Evolutionary conservation across 805 yeast genomes (phyloP), one percentile per base, ranked within the genome.

Genomic region (Suhomyces tanzawaensis): DNA sequence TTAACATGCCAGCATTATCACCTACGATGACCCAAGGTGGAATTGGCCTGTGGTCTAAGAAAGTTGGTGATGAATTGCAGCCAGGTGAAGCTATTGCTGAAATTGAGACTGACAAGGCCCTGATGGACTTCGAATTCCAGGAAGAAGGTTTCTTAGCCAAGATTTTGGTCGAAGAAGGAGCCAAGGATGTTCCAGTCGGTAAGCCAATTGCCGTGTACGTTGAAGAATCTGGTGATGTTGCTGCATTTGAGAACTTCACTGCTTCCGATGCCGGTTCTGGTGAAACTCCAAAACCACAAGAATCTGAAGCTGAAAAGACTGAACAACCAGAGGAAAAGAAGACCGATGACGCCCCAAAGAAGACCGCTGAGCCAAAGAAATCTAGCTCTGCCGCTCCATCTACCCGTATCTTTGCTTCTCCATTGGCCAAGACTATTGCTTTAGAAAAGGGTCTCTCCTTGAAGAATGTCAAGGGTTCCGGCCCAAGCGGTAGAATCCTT

Each of bases 11-110:
- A 34, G 99, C 99, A 7, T 73, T 93, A 55, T 91, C 98, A n/a
- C 99, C 99, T 49, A 93, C 99, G 38, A 93, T 93, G 99, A 85
- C 96, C 45, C 91, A 86, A 60, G 99, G 99, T 61, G 83, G 80
- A 64, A 72, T 93, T 48, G 91, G 91, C 27, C 72, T 79, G 42
- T 93, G 99, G 99, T 76, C 81, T 60, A 93, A 90, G 72, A 66
- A 77, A 31, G 86, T 82, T 26, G 99, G 99, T 57, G 99, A 93
- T 62, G 68, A 78, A 63, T 79, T 93, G 49, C 56, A 76, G 21
- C 93, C 97, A 15, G 99, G 99, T 66, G 97, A 90, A 60, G 82
- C 93, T 32, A 78, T 91, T 51, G 97, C 96, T 43, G 98, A 91
- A 70, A 84, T 91, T 48, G 99, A 91, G 72, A 91, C 99, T 51